phyloP scores from a whole-genome alignment of 2,329 filamentous ascomycete genomes.

The Botryosphaeria dothidea region DNA sequence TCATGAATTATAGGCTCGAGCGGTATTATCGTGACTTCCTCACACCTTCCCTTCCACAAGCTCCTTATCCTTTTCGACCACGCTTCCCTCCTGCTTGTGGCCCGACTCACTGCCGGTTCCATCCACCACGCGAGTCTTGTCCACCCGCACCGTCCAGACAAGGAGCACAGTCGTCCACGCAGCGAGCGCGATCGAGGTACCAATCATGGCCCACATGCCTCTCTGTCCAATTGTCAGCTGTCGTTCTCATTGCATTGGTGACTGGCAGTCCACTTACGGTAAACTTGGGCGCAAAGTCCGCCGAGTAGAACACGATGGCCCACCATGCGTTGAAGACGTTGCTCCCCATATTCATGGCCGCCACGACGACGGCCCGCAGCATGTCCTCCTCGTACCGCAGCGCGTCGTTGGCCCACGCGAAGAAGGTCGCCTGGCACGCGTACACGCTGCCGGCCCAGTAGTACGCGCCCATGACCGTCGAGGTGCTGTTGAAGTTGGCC shows the following conservation, averaged over 20 bases:
- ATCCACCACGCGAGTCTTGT: not conserved
- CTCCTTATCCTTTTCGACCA: conserved; percentile 28
- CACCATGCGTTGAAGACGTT: conserved; percentile 74
- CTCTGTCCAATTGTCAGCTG: conserved; percentile 40
- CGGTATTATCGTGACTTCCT: too few relatives aligned
- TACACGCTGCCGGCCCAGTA: conserved; percentile 72
- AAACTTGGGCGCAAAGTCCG: conserved; percentile 66
- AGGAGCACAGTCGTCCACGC: conserved; percentile 60
- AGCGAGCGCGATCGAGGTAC: conserved; percentile 58
- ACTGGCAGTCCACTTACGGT: conserved; percentile 46
- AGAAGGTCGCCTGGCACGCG: conserved; percentile 72
- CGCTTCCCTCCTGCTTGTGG: conserved; percentile 22
- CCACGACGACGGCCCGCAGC: conserved; percentile 66
- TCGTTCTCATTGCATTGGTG: too few relatives aligned
- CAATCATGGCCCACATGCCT: conserved; percentile 77
- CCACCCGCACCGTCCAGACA: conserved; percentile 35
- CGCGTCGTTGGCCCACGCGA: conserved; percentile 74
- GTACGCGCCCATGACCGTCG: conserved; percentile 64
- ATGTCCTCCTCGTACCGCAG: conserved; percentile 65
- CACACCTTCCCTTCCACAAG: conserved; percentile 1
- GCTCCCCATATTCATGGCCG: conserved; percentile 70
- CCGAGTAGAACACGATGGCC: conserved; percentile 70
- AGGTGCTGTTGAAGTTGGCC: conserved; percentile 51
- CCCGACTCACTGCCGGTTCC: not conserved
- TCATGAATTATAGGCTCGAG: too few relatives aligned